Conservation (phyloP, 192 early-diverging fungal species). For the Backusella tuberculispora region DNA sequence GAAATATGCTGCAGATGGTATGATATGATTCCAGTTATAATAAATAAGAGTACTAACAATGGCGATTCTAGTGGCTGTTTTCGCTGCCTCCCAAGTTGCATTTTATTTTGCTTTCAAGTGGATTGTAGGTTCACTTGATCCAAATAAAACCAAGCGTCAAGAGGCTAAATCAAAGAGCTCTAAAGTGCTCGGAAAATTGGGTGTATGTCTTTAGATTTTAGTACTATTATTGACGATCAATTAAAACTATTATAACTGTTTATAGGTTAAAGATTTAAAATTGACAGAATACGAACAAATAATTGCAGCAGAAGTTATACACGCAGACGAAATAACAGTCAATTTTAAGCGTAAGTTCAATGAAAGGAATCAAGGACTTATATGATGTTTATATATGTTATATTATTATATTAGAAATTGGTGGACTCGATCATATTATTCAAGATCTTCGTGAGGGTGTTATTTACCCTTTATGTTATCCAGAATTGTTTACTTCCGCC, state of each 20-base stretch:
- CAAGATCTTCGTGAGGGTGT: constrained; percentile 91
- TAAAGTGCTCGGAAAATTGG: constrained; percentile 67
- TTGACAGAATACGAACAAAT: constrained; percentile 92
- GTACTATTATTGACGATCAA: not conserved
- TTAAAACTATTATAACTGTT: not conserved
- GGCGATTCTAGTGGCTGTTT: constrained; percentile 59
- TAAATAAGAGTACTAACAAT: not conserved
- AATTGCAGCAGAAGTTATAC: constrained; percentile 92
- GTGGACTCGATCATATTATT: constrained; percentile 95
- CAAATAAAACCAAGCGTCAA: constrained; percentile 66
- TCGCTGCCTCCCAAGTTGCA: constrained; percentile 87
- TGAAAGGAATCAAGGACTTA: not conserved
- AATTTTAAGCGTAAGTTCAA: constrained; percentile 70
- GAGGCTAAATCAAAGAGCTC: constrained; percentile 77
- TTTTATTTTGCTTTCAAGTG: constrained; percentile 89
- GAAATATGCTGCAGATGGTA: constrained; percentile 47
- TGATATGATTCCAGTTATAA: not conserved
- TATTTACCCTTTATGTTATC: constrained; percentile 93
- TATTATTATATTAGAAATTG: constrained; percentile 64
- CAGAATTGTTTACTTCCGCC: constrained; percentile 83
- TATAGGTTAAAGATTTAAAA: constrained; percentile 64
- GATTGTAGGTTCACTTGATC: constrained; percentile 75
- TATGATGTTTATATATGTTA: not conserved
- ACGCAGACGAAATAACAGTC: constrained; percentile 87
- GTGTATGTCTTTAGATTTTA: constrained; percentile 44